Percentiles rank a stretch among this genome's conserved stretches.
These are phyloP conservation scores for Parascedosporium putredinis DNA, from an alignment of 2,329 filamentous ascomycete species.

Conservation along the genomic window DNA sequence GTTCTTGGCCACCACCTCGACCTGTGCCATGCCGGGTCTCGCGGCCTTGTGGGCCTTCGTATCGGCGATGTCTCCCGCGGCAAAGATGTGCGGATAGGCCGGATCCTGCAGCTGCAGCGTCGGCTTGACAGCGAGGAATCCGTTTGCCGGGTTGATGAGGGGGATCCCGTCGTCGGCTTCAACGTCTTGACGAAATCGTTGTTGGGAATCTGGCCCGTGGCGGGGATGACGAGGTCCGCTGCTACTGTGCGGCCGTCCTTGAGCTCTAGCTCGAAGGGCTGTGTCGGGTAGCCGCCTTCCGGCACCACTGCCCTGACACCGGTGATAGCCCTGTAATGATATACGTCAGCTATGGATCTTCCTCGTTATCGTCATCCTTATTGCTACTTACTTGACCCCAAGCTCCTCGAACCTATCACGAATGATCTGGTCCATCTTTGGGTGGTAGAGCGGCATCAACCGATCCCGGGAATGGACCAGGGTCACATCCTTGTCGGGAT, in stretches of 20 bases:
- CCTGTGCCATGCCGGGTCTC: constrained; percentile 48
- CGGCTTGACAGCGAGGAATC: constrained; percentile 40
- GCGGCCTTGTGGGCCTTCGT: constrained; percentile 33
- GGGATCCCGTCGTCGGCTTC: constrained; percentile 23
- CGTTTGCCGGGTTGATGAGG: constrained; percentile 28
- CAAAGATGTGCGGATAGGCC: constrained; percentile 41
- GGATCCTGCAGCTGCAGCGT: constrained; percentile 46
- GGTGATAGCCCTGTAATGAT: neutral
- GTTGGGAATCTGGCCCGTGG: constrained; percentile 48
- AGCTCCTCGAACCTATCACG: constrained; percentile 32
- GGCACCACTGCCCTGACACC: neutral
- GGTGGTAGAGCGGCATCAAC: constrained; percentile 41
- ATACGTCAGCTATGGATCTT: constrained; percentile 14
- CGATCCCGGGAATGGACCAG: constrained; percentile 45
- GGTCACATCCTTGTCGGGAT: constrained; percentile 44
- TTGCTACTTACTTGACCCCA: constrained; percentile 37
- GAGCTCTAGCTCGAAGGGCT: neutral
- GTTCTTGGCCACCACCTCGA: constrained; percentile 41
- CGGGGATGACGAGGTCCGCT: constrained; percentile 35
- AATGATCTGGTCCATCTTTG: constrained; percentile 27
- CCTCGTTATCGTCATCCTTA: constrained; percentile 30
- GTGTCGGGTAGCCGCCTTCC: neutral
- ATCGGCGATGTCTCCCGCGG: constrained; percentile 53
- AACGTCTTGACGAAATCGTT: constrained; percentile 34
- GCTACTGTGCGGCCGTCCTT: constrained; percentile 6